Evolutionary conservation across 2,329 filamentous ascomycete genomes (phyloP).

Genomic region (Aspergillus sp.): DNA sequence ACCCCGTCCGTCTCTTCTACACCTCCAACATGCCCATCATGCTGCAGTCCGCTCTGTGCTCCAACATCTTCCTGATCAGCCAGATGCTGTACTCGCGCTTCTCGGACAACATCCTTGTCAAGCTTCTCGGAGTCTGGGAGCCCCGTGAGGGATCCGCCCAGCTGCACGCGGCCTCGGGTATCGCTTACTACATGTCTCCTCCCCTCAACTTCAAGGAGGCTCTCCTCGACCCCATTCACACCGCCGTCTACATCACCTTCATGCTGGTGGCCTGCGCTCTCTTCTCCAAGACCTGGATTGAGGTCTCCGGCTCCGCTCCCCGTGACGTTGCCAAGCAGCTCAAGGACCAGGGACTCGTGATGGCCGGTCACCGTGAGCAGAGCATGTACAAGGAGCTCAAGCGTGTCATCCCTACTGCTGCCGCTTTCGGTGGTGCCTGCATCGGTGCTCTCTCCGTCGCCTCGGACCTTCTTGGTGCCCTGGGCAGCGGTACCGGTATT

Average conservation of each 20-base stretch:
- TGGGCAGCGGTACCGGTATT: conserved; percentile 96
- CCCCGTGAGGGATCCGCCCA: conserved; percentile 90
- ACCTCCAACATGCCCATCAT: conserved; percentile 99
- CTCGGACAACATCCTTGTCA: conserved; percentile 97
- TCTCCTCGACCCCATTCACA: conserved; percentile 95
- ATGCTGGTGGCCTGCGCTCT: conserved; percentile 97
- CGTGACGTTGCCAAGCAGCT: conserved; percentile 99
- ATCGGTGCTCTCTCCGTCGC: conserved; percentile 96
- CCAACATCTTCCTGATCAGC: conserved; percentile 98
- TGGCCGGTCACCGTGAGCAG: conserved; percentile 99
- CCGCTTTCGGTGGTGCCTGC: conserved; percentile 97
- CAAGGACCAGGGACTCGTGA: conserved; percentile 98
- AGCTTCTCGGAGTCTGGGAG: conserved; percentile 97
- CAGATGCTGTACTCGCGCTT: conserved; percentile 99
- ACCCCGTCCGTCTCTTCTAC: conserved; percentile 98
- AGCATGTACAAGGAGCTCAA: conserved; percentile 99
- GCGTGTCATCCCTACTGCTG: conserved; percentile 96
- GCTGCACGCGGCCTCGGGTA: conserved; percentile 87
- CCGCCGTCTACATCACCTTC: conserved; percentile 90
- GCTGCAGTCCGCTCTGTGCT: conserved; percentile 97
- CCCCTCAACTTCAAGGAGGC: conserved; percentile 97
- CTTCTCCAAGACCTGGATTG: conserved; percentile 99
- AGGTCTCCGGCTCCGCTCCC: conserved; percentile 96
- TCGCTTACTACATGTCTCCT: conserved; percentile 99
- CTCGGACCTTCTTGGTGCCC: conserved; percentile 91